Evolutionary conservation across 352 stramenopile species (phyloP), one percentile per base, ranked within the genome.

Genomic region (Globisporangium camurandrum): DNA sequence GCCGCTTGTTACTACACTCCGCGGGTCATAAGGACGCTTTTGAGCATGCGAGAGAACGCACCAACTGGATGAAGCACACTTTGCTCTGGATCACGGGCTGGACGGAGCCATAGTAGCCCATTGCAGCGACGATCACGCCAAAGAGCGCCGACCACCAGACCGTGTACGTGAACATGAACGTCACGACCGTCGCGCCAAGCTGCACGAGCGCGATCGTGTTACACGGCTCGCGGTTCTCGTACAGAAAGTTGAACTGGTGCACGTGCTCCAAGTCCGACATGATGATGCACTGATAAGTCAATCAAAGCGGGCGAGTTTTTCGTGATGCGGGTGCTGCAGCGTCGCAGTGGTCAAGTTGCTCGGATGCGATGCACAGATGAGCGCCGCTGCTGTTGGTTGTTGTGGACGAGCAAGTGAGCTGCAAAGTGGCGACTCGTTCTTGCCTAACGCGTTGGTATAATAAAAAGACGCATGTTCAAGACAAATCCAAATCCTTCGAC

Each of bases 31-130:
- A 44, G n/a, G n/a, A n/a, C n/a, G n/a, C n/a, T 27, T 8, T 16
- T 7, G 1, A 44, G 19, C 2, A 26, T 44, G 20, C 1, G 20
- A 8, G 9, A 22, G 19, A 12, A 82, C 78, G 61, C 72, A 89
- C 78, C 45, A 91, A 89, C 46, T 91, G 80, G 61, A 91, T 82
- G 58, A 91, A 91, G 75, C 75, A 88, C 52, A 86, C 78, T 84
- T 91, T 91, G 72, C 75, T 88, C 64, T 91, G 80, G 59, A 89
- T 84, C 42, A 89, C 77, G 24, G 80, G 80, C 64, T 88, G 71
- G 26, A 86, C 72, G 5, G 76, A 88, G 33, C 80, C 80, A 45
- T 91, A 91, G 64, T 89, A 91, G 50, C 80, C 80, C 66, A 91
- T 87, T 22, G 69, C 57, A 7, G 80, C 77, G 57, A 91, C 77